Conservation (phyloP, 176 grass and related monocot genomes). For the Zea luxurians region DNA sequence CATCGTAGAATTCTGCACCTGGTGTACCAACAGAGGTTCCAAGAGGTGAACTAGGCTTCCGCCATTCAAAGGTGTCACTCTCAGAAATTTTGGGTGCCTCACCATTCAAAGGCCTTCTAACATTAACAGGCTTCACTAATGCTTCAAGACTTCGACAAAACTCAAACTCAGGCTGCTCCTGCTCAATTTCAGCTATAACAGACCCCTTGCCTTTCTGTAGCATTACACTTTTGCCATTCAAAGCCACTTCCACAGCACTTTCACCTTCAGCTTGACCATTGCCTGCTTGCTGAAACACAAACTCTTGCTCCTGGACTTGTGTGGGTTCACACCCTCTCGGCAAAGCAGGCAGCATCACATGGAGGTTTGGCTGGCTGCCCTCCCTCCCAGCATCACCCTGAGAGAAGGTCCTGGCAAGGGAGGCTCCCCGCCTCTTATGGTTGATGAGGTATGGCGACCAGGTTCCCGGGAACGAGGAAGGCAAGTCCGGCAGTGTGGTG, state of each 20-base stretch:
- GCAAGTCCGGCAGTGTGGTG: slow-evolving; percentile 66
- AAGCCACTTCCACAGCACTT: background rate
- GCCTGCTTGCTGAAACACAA: slow-evolving; percentile 5
- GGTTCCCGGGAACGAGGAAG: slow-evolving; percentile 65
- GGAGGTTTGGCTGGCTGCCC: slow-evolving; percentile 18
- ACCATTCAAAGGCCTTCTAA: slow-evolving; percentile 26
- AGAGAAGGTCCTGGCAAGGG: slow-evolving; percentile 50
- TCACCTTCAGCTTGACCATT: slow-evolving; percentile 15
- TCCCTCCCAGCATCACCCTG: slow-evolving; percentile 36
- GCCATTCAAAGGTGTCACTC: slow-evolving; percentile 64
- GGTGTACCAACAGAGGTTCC: slow-evolving; percentile 45
- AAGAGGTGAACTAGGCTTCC: slow-evolving; percentile 48
- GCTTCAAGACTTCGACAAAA: slow-evolving; percentile 37
- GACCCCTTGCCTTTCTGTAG: slow-evolving; percentile 34
- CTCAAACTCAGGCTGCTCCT: slow-evolving; percentile 39
- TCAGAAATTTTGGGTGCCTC: slow-evolving; percentile 41
- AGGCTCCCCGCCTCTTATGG: slow-evolving; percentile 75
- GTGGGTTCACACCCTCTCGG: slow-evolving; percentile 16
- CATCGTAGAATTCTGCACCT: slow-evolving; percentile 76
- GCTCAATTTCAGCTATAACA: slow-evolving; percentile 21
- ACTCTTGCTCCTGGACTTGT: slow-evolving; percentile 35
- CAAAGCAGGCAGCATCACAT: slow-evolving; percentile 15
- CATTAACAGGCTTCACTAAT: slow-evolving; percentile 34
- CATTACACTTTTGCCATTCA: slow-evolving; percentile 15
- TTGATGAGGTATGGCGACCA: slow-evolving; percentile 86